Evolutionary conservation across 1,139 yeast species (phyloP), one percentile per base, ranked within the genome.

Genomic region (Blastobotrys buckinghamii): DNA sequence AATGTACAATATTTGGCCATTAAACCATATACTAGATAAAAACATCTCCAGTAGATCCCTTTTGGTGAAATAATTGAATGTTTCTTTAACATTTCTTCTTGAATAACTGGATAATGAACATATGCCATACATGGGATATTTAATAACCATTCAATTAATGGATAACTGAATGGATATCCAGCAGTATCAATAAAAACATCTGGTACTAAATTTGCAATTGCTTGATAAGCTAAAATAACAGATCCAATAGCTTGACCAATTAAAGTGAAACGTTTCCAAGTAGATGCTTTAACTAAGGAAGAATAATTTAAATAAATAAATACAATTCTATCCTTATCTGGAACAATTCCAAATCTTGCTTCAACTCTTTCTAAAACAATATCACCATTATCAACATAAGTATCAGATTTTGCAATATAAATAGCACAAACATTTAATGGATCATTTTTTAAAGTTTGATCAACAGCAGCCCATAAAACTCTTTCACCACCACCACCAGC

Each of bases 401-500:
- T 27, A 15, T 35, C 35, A 6, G 64, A 60, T 55, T 82, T 84
- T 19, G 88, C 87, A 20, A 96, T 84, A 64, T 92, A 94, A 8
- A 94, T 72, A 3, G 79, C 82, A 9, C 79, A 87, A n/a, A 86
- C 69, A 57, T 81, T 79, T 39, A 67, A 65, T 6, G 70, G 69
- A 53, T 75, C 74, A 35, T 74, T 70, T 10, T 66, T 59, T 52
- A 90, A 70, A 0, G 96, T 86, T 24, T 84, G 76, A 56, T 79
- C 75, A 6, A 92, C 87, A 0, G 97, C 96, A 50, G 87, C 89
- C 98, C 98, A 94, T 42, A 94, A 72, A 0, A 94, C 98, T 46
- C 95, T 77, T 65, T 94, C 99, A 22, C 99, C 99, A 36, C 99
- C 99, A 17, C 98, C 98, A 36, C 96, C 96, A 42, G 96, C 94